Percentiles rank a stretch among this genome's conserved stretches.
These are phyloP conservation scores for Vitis cinerea DNA, from an alignment of 164 flowering plant genomes.

Conservation along the genomic window DNA sequence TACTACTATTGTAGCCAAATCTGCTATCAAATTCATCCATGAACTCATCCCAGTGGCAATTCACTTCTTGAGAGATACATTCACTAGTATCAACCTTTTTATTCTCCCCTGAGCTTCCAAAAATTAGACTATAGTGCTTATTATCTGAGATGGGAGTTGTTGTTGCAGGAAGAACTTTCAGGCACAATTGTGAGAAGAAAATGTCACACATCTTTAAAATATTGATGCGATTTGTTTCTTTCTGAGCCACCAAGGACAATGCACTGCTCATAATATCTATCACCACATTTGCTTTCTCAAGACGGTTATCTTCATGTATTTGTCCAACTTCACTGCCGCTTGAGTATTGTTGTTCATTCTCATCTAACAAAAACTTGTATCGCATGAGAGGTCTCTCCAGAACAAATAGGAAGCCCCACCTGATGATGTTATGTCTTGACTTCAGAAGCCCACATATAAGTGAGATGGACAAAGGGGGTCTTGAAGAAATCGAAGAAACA, in stretches of 20 bases:
- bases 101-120: slow-evolving; percentile 25
- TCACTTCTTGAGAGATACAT: slow-evolving; percentile 26
- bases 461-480: slow-evolving; percentile 68
- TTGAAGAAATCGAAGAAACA: slow-evolving; percentile 54
- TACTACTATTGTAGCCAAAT: slow-evolving; percentile 15
- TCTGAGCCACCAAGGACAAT: slow-evolving; percentile 73
- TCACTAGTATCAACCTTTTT: slow-evolving; percentile 31
- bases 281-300: slow-evolving; percentile 91
- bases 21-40: slow-evolving; percentile 34
- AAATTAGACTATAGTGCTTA: slow-evolving; percentile 26
- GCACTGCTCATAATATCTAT: slow-evolving; percentile 90
- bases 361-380: slow-evolving; percentile 80
- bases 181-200: slow-evolving; percentile 87
- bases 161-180: slow-evolving; percentile 59
- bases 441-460: slow-evolving; percentile 91
- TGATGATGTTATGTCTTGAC: slow-evolving; percentile 65
- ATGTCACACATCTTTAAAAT: slow-evolving; percentile 98
- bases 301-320: slow-evolving; percentile 35
- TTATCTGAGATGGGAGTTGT: slow-evolving; percentile 37
- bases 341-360: slow-evolving; percentile 56
- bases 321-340: slow-evolving; percentile 26
- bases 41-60: slow-evolving; percentile 25
- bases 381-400: slow-evolving; percentile 87
- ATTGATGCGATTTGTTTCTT: slow-evolving; percentile 88
- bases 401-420: slow-evolving; percentile 92